These are phyloP conservation scores for Salvia miltiorrhiza DNA, from an alignment of 257 asterid species.

Conservation along the genomic window DNA sequence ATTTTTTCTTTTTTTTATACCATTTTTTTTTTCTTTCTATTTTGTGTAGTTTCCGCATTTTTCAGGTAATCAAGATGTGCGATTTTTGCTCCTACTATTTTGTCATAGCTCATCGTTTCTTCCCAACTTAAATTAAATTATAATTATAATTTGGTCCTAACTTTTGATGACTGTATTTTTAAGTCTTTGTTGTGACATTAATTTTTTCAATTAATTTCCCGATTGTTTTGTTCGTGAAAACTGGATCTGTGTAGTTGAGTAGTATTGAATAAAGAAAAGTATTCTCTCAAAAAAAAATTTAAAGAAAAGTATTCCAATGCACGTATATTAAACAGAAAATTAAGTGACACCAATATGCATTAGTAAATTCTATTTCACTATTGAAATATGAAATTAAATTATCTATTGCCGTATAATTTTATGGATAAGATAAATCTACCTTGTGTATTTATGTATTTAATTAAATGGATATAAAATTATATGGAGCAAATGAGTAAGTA, in stretches of 20 bases:
- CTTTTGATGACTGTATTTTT: neutral
- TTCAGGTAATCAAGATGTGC: neutral
- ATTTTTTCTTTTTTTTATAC: too few species aligned
- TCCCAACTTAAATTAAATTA: neutral
- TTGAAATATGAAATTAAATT: neutral
- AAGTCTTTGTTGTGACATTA: neutral
- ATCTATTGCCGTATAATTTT: neutral
- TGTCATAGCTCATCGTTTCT: neutral
- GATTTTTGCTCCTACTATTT: neutral
- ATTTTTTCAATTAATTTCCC: neutral
- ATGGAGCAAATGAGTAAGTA: neutral
- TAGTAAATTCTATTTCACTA: neutral
- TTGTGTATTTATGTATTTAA: neutral
- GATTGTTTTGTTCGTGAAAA: neutral
- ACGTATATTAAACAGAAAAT: neutral
- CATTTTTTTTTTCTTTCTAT: too few species aligned
- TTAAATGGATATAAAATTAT: too few species aligned
- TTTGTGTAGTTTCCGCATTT: neutral
- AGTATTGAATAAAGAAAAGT: too few species aligned
- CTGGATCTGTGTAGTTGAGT: neutral
- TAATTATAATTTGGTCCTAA: neutral
- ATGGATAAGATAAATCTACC: neutral
- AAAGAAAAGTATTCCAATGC: neutral
- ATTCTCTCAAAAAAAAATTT: too few species aligned
- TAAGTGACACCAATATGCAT: neutral